Conservation (phyloP, 2,329 filamentous ascomycete genomes). For the Aspergillus hortae region DNA sequence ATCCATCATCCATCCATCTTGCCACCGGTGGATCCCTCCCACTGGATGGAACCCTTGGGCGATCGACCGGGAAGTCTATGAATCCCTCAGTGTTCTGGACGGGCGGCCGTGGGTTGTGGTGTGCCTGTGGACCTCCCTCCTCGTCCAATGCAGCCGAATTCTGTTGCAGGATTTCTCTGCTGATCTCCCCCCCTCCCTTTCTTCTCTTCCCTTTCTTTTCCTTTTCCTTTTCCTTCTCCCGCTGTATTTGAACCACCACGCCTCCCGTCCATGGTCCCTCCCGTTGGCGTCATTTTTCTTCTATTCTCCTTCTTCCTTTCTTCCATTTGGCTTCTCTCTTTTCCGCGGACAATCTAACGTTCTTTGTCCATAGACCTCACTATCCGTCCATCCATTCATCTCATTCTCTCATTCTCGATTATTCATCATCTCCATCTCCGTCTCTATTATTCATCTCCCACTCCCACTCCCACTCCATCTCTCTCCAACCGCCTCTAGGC, state of each 20-base stretch:
- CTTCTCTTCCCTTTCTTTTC: background rate
- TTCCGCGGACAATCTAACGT: slow-evolving; percentile 5
- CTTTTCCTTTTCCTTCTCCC: background rate
- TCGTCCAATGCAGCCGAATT: background rate
- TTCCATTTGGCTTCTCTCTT: background rate
- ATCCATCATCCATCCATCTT: no score
- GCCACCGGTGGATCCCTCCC: no score
- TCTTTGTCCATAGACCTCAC: slow-evolving; percentile 1
- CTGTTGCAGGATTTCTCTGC: background rate
- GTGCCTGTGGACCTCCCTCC: background rate
- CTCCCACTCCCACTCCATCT: no score
- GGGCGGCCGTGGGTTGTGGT: background rate
- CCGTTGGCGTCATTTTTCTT: slow-evolving; percentile 3
- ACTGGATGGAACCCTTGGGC: background rate
- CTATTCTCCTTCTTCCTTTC: slow-evolving; percentile 1
- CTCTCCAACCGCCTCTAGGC: no score
- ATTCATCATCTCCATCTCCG: no score
- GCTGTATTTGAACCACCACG: background rate
- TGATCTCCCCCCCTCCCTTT: background rate
- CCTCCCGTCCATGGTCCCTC: background rate
- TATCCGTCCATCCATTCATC: no score
- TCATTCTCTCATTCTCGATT: no score
- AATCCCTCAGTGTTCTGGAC: background rate
- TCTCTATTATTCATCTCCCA: no score
- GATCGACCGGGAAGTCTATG: background rate